Percentiles rank a stretch among this genome's conserved stretches.
These are phyloP conservation scores for Dianthus caryophyllus DNA, from an alignment of 148 eudicot genomes.

Conservation along the genomic window DNA sequence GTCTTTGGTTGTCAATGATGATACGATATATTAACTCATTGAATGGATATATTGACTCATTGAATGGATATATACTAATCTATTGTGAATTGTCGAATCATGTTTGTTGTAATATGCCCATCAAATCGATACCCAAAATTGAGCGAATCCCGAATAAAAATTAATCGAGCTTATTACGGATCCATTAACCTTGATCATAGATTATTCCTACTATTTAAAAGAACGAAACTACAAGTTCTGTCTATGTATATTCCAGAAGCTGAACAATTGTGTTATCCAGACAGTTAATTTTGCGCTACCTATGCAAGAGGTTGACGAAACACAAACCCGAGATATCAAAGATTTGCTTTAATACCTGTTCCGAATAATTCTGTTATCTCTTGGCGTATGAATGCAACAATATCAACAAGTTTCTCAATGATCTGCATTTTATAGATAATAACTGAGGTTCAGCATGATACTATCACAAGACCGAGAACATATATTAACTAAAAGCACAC, in stretches of 20 bases:
- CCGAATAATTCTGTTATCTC: slow-evolving; percentile 70
- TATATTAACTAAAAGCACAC: too few species aligned
- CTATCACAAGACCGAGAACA: too few species aligned
- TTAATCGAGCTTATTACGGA: too few species aligned
- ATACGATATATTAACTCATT: too few species aligned
- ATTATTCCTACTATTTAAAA: background rate
- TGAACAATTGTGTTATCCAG: background rate
- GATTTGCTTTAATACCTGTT: slow-evolving; percentile 45
- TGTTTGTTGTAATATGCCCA: too few species aligned
- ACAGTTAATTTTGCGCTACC: too few species aligned
- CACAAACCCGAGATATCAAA: background rate
- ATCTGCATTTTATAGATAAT: slow-evolving; percentile 37
- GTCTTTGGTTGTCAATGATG: background rate
- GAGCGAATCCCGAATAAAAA: too few species aligned
- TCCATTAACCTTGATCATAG: background rate
- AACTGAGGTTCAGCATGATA: background rate
- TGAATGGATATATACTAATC: too few species aligned
- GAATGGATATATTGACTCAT: too few species aligned
- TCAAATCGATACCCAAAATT: too few species aligned
- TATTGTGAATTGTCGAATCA: too few species aligned
- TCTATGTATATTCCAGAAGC: background rate
- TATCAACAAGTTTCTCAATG: slow-evolving; percentile 89
- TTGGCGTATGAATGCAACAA: slow-evolving; percentile 80
- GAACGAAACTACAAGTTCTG: background rate
- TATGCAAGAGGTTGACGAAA: background rate